These are phyloP conservation scores for Echites panduratus DNA, from an alignment of 257 asterid species.

Conservation along the genomic window DNA sequence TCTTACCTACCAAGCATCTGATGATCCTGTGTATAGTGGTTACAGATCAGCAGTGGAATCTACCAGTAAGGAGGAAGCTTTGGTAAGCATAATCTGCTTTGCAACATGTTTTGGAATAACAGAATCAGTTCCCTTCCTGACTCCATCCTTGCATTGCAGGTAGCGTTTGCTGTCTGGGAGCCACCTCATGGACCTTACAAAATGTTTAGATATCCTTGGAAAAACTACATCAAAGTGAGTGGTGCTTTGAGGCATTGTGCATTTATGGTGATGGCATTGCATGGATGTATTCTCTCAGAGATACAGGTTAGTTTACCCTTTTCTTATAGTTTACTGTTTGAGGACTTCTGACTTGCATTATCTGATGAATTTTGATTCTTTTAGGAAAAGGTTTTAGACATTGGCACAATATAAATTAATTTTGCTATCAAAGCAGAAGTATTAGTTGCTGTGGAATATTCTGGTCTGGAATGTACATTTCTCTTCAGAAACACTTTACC, in stretches of 20 bases:
- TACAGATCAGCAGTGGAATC: conserved; percentile 69
- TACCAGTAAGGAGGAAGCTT: conserved; percentile 52
- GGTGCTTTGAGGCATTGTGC: conserved; percentile 70
- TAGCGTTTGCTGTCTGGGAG: conserved; percentile 71
- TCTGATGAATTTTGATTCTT: background rate
- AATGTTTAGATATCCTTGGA: conserved; percentile 52
- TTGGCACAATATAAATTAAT: background rate
- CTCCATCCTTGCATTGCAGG: conserved; percentile 24
- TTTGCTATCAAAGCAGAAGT: background rate
- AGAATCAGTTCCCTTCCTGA: background rate
- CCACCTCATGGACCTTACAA: conserved; percentile 76
- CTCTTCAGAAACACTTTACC: background rate
- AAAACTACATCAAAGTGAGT: conserved; percentile 49
- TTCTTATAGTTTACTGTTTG: background rate
- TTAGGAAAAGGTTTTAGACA: background rate
- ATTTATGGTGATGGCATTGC: conserved; percentile 76
- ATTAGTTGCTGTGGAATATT: background rate
- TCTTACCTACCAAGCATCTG: conserved; percentile 41
- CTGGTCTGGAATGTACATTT: background rate
- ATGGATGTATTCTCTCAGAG: conserved; percentile 81
- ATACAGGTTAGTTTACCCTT: conserved; percentile 44
- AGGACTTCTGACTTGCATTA: background rate
- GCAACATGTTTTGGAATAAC: background rate
- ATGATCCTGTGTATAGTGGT: conserved; percentile 55
- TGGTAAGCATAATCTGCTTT: conserved; percentile 29